Percentiles rank a stretch among this genome's conserved stretches.
Conservation (phyloP, 305 asterid species). For the Fraxinus platypoda region DNA sequence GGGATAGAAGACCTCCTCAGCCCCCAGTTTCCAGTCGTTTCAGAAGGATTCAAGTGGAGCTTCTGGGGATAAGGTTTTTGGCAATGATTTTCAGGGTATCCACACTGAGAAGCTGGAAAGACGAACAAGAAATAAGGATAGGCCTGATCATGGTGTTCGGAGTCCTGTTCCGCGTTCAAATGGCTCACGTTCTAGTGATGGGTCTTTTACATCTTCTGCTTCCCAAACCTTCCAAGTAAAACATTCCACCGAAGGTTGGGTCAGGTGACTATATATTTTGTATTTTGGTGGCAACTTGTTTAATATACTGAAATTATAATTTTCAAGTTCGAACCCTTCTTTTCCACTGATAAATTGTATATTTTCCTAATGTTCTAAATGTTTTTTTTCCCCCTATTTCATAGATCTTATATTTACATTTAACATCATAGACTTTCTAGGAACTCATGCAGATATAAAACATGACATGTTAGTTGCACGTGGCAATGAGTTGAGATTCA, state of each 20-base stretch:
- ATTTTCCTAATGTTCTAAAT: neutral
- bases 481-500: constrained; percentile 50
- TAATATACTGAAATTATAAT: constrained; percentile 14
- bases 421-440: constrained; percentile 29
- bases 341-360: neutral
- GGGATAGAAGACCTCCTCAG: constrained; percentile 74
- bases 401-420: constrained; percentile 4
- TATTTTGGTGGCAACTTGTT: neutral
- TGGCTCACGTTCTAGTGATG: constrained; percentile 67
- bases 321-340: constrained; percentile 8
- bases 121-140: constrained; percentile 69
- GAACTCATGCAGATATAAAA: constrained; percentile 50
- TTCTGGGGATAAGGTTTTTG: constrained; percentile 51
- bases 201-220: constrained; percentile 60
- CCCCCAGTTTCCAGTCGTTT: constrained; percentile 55
- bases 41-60: constrained; percentile 53
- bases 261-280: constrained; percentile 11
- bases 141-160: constrained; percentile 96
- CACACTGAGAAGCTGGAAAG: constrained; percentile 59
- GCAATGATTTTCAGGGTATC: constrained; percentile 41
- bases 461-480: constrained; percentile 42
- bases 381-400: neutral
- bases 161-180: constrained; percentile 77
- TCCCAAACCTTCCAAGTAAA: constrained; percentile 53
- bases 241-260: constrained; percentile 64